Conservation (phyloP, 1,139 yeast species). For the Pichia sp. region DNA sequence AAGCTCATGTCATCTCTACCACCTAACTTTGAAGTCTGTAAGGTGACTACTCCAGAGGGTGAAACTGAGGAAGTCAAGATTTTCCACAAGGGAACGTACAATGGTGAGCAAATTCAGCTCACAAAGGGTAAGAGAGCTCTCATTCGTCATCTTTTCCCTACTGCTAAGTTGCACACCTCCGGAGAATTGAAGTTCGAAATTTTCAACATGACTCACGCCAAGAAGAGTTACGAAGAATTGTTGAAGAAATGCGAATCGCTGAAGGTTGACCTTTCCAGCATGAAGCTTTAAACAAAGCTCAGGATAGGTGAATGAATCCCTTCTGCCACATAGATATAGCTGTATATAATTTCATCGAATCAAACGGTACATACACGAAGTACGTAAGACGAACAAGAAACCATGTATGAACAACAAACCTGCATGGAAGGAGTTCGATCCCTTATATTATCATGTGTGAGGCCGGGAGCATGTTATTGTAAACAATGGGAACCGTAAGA, state of each 20-base stretch:
- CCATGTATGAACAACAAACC: too few relatives aligned
- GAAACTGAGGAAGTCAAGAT: constrained; percentile 38
- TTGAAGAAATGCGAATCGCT: constrained; percentile 29
- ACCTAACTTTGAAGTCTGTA: constrained; percentile 23
- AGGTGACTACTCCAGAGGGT: constrained; percentile 32
- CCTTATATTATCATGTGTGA: too few relatives aligned
- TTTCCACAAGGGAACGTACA: constrained; percentile 40
- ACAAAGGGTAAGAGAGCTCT: constrained; percentile 60
- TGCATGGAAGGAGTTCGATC: too few relatives aligned
- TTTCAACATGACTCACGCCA: constrained; percentile 37
- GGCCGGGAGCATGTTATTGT: too few relatives aligned
- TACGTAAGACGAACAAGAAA: too few relatives aligned
- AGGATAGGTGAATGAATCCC: too few relatives aligned
- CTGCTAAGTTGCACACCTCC: constrained; percentile 39
- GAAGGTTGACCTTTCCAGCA: constrained; percentile 34
- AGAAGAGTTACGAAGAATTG: constrained; percentile 36
- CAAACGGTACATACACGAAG: too few relatives aligned
- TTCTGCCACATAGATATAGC: too few relatives aligned
- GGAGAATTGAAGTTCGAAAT: constrained; percentile 38
- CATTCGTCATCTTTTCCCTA: constrained; percentile 45
- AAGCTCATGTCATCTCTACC: constrained; percentile 18
- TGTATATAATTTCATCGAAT: too few relatives aligned
- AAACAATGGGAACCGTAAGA: too few relatives aligned
- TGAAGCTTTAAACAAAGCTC: constrained; percentile 15
- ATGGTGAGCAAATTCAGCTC: constrained; percentile 41